Base-by-base conservation (phyloP, 257 asterid species). In the Ajuga chamaepitys region DNA sequence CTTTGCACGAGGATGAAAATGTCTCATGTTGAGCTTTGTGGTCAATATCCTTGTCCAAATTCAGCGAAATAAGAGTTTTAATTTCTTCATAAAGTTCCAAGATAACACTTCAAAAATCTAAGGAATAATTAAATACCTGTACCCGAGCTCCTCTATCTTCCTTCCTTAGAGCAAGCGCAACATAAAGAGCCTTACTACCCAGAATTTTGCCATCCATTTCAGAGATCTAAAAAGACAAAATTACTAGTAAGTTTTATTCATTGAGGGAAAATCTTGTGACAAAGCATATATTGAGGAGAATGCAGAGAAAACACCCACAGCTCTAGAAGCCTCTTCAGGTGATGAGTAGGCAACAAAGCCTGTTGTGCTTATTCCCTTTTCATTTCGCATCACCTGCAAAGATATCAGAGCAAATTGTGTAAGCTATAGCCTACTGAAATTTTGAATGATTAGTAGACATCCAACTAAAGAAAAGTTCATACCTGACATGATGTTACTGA, bases 251-350 rank as follows among this genome's bases (percentile, higher is more conserved):
- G 37, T 37, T 64, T 32, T 4, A 20, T 24, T 52, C 32, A 14
- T 59, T 40, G 6, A 55, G 9, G 5, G 21, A 70, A 51, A 24
- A 42, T 46, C 17, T 20, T 11, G 18, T 63, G 46, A 57, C 9
- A 57, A 17, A 9, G 20, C 24, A 34, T 21, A 28, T 51, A 28
- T 7, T 6, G 28, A 56, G 47, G 35, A 14, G 35, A 67, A 67
- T 18, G 8, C 18, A 38, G 10, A 13, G 38, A 41, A 55, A 22
- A 37, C 48, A 73, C 91, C 75, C 60, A 90, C 96, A 13, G 95
- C 95, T 82, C 78, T 75, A 58, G 95, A 81, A 66, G 95, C 87
- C 67, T 84, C 92, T 53, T 85, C 86, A n/a, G 95, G 81, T 7
- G 86, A 70, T 68, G 90, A 83, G 60, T 81, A 84, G 13, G 93